phyloP scores from a whole-genome alignment of 805 yeast genomes.

The Schizosaccharomyces lindneri region DNA sequence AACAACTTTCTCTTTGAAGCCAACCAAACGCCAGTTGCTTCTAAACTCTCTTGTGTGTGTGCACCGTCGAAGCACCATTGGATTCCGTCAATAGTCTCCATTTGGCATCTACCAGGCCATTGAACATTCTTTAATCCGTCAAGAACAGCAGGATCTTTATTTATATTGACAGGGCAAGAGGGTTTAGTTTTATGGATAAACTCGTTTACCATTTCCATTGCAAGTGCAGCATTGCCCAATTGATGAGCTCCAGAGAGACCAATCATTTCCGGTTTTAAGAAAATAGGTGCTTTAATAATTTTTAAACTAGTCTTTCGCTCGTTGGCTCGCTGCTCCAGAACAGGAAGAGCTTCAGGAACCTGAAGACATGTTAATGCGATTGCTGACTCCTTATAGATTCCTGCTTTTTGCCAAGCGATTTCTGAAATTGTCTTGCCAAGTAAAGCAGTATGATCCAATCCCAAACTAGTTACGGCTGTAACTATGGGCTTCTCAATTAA shows the following conservation, averaged over 20 bases:
- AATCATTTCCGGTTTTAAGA: constrained; percentile 17
- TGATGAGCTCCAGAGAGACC: constrained; percentile 79
- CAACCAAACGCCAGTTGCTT: constrained; percentile 69
- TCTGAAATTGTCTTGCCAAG: constrained; percentile 69
- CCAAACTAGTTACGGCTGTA: constrained; percentile 66
- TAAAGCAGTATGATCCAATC: constrained; percentile 75
- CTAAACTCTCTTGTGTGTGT: constrained; percentile 70
- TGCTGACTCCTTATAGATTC: constrained; percentile 50
- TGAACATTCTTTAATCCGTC: constrained; percentile 38
- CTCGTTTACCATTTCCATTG: constrained; percentile 13
- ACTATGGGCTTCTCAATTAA: constrained; percentile 55
- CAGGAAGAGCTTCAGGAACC: constrained; percentile 22
- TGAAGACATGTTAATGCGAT: constrained; percentile 49
- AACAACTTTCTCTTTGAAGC: constrained; percentile 9
- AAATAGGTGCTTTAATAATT: constrained; percentile 15
- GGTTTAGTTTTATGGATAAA: not conserved
- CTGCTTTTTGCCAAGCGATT: constrained; percentile 92
- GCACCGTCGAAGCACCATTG: constrained; percentile 94
- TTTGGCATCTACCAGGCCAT: constrained; percentile 93
- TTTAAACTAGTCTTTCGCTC: constrained; percentile 27
- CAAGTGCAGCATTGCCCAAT: constrained; percentile 63
- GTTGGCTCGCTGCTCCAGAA: constrained; percentile 36
- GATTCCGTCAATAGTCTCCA: constrained; percentile 14
- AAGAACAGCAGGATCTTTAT: constrained; percentile 6
- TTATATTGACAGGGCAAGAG: too few relatives aligned